Evolutionary conservation across 2,329 filamentous ascomycete genomes (phyloP), one percentile per base, ranked within the genome.

Genomic region (Hypoxylon sp.): DNA sequence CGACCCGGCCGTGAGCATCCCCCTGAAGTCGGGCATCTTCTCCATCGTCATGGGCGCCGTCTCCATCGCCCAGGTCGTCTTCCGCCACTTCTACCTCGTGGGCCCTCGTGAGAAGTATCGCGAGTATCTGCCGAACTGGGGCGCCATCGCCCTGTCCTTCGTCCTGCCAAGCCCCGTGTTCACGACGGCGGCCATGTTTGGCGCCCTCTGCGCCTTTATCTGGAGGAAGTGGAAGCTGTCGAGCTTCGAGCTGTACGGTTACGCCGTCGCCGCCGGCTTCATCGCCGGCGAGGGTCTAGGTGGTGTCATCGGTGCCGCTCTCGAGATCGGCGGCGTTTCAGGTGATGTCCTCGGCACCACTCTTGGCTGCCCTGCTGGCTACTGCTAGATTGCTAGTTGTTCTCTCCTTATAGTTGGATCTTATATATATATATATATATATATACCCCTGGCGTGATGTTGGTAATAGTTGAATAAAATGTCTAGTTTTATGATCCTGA

Each of bases 271-370:
- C 2, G 84, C 84, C 30, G 87, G 87, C 48, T 78, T 87, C 65
- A 89, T 89, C 72, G 86, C 87, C 3, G 87, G 87, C 4, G 87
- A 89, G 76, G 87, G 87, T 57, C 82, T 89, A 56, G 87, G 87
- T 32, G 87, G 87, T 66, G 85, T 88, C n/a, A 72, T 89, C 48
- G 85, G 84, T 64, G 85, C 85, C 8, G 44, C 60, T 34, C 67
- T 78, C 37, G 73, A 78, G 59, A 72, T 79, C 17, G 71, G 66
- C 19, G 71, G 74, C 11, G 74, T 78, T 15, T 75, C 73, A 11
- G 73, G 76, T 2, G 74, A 77, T 34, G 48, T 73, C 10, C 71
- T 72, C 15, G 76, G 75, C 20, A 76, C 76, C 10, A 72, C 58
- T 5, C 64, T 71, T 32, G 76, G 73, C 10, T 79, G 76, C 65